Conservation (phyloP, 495 filamentous ascomycete species). For the Tuber calosporum region DNA sequence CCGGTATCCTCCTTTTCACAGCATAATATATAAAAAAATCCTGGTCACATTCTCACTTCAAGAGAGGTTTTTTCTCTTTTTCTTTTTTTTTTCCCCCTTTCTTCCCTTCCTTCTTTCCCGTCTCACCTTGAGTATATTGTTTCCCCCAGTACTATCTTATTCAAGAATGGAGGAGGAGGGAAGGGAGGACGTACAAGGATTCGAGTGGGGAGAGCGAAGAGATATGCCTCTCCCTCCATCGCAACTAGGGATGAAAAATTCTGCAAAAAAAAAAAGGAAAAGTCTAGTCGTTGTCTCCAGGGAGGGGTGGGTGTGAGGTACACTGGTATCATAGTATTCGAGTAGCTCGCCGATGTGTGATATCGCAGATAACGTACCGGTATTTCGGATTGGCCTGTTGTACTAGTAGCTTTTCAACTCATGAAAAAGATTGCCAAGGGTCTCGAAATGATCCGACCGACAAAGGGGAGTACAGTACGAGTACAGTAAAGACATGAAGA, state of each 20-base stretch:
- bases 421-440: constrained; percentile 22
- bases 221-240: not conserved
- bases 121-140: not conserved
- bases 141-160: not conserved
- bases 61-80: not conserved
- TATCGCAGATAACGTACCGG: constrained; percentile 25
- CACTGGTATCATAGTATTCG: too few relatives aligned
- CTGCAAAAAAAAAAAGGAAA: not conserved
- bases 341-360: not conserved
- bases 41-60: not conserved
- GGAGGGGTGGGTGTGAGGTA: not conserved
- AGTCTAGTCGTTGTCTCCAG: not conserved
- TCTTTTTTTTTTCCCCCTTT: not conserved
- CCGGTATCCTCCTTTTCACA: not conserved
- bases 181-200: not conserved
- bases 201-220: not conserved
- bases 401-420: not conserved
- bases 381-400: constrained; percentile 22
- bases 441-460: constrained; percentile 28
- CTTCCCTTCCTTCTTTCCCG: not conserved
- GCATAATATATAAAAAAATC: not conserved
- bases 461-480: not conserved
- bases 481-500: not conserved
- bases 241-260: constrained; percentile 24
- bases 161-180: not conserved